Conservation (phyloP, 169 alveolate species). For the Plasmodium ovale region DNA sequence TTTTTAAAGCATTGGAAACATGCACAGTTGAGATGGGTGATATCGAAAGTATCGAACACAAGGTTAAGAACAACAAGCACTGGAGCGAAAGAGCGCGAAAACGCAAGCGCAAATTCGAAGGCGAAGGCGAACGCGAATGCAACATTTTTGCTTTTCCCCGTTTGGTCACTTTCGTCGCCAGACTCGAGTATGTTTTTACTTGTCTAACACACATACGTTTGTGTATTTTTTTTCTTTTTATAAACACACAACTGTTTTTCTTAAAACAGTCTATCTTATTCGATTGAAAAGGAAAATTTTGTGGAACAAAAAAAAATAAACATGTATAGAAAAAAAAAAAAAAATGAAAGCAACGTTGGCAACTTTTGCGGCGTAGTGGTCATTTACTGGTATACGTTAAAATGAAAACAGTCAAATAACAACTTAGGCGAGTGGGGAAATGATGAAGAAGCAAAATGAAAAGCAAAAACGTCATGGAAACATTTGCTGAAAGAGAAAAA, state of each 20-base stretch:
- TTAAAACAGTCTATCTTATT: too few relatives aligned
- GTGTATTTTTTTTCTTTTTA: background rate
- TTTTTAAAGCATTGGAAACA: conserved; percentile 21
- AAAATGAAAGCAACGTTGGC: too few relatives aligned
- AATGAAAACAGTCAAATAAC: background rate
- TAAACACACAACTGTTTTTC: too few relatives aligned
- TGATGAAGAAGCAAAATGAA: too few relatives aligned
- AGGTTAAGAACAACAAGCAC: background rate
- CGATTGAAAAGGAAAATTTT: background rate
- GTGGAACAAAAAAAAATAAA: background rate
- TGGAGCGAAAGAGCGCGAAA: background rate
- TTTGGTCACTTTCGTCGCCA: background rate
- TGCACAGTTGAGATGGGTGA: background rate
- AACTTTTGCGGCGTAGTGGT: too few relatives aligned
- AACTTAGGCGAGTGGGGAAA: background rate
- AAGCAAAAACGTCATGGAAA: background rate
- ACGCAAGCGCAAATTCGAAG: background rate
- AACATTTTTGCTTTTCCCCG: background rate
- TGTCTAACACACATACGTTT: background rate
- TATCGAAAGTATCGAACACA: background rate
- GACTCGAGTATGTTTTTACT: background rate
- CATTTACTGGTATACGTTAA: background rate
- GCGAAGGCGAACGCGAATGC: background rate
- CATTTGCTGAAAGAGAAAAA: background rate
- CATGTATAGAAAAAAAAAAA: background rate